A percentile compares a stretch with the other conserved stretches of the same genome.
These are phyloP conservation scores for Antarctomyces pellizariae DNA, from an alignment of 495 filamentous ascomycete genomes.

Conservation along the genomic window DNA sequence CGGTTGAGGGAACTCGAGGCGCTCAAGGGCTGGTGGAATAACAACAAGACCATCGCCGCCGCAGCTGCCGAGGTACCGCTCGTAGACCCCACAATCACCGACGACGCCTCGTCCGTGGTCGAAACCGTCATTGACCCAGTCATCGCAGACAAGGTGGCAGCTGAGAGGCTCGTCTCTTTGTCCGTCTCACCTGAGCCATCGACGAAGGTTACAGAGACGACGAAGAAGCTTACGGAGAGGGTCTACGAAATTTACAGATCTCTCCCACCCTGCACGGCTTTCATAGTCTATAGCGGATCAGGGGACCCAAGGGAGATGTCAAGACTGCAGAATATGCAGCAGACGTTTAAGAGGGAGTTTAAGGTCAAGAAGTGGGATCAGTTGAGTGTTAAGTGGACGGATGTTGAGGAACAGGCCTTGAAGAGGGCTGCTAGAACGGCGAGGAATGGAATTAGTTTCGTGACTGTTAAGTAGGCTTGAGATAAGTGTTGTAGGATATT, in stretches of 20 bases:
- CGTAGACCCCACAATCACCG: too few species aligned
- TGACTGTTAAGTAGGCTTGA: slow-evolving; percentile 67
- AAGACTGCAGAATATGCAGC: slow-evolving; percentile 48
- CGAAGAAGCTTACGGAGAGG: slow-evolving; percentile 22
- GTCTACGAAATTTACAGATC: slow-evolving; percentile 49
- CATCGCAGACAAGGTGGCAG: not conserved
- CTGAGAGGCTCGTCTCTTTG: too few species aligned
- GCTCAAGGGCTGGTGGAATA: slow-evolving; percentile 63
- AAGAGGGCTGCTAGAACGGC: slow-evolving; percentile 45
- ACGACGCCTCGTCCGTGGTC: too few species aligned
- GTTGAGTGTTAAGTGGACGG: slow-evolving; percentile 74
- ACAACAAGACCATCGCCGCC: slow-evolving; percentile 16
- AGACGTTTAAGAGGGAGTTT: slow-evolving; percentile 53
- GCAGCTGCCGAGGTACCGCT: slow-evolving; percentile 2
- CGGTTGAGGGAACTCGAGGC: slow-evolving; percentile 69
- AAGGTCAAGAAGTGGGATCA: slow-evolving; percentile 67
- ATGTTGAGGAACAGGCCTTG: slow-evolving; percentile 59
- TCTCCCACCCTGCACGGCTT: slow-evolving; percentile 61
- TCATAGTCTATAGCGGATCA: slow-evolving; percentile 73
- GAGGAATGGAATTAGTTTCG: slow-evolving; percentile 57
- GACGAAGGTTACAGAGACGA: slow-evolving; percentile 31
- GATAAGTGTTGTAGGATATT: slow-evolving; percentile 3
- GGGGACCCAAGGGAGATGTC: slow-evolving; percentile 67
- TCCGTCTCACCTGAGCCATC: too few species aligned
- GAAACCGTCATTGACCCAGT: not conserved